Evolutionary conservation across 805 yeast species (phyloP).

Genomic region (Maudiozyma pseudohumilis): DNA sequence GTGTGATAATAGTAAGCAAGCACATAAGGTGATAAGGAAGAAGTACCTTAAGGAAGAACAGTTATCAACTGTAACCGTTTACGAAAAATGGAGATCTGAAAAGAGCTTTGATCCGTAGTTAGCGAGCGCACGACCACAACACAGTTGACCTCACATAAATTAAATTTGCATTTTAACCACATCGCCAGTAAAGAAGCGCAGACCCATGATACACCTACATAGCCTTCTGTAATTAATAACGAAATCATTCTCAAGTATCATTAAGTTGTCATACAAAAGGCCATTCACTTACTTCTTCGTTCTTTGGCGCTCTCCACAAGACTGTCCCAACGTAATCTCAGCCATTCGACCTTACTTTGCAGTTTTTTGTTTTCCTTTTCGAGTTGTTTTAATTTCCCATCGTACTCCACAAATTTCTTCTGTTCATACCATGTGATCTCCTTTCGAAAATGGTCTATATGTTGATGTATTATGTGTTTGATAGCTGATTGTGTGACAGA

Average conservation of each 20-base stretch:
- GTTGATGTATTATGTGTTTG: not conserved
- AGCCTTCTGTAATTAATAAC: not conserved
- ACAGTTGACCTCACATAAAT: too few species aligned
- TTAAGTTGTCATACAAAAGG: too few species aligned
- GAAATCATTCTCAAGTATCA: not conserved
- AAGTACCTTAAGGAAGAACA: conserved; percentile 76
- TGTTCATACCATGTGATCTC: conserved; percentile 34
- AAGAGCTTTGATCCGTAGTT: not conserved
- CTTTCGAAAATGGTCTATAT: conserved; percentile 22
- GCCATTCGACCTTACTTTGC: conserved; percentile 39
- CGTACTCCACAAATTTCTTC: conserved; percentile 28
- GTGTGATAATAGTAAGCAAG: conserved; percentile 43
- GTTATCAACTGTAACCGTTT: conserved; percentile 48
- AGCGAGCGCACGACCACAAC: too few species aligned
- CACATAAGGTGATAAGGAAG: conserved; percentile 69
- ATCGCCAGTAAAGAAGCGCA: not conserved
- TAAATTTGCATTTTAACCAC: too few species aligned
- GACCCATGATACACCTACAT: not conserved
- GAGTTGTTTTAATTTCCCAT: conserved; percentile 29
- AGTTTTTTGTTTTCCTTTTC: conserved; percentile 36
- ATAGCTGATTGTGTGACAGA: not conserved
- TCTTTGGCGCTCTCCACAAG: conserved; percentile 55
- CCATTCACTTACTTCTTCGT: conserved; percentile 31
- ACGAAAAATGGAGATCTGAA: conserved; percentile 5
- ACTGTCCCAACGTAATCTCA: conserved; percentile 57